phyloP scores from a whole-genome alignment of 23 red algal genomes.

The Gracilaria domingensis region DNA sequence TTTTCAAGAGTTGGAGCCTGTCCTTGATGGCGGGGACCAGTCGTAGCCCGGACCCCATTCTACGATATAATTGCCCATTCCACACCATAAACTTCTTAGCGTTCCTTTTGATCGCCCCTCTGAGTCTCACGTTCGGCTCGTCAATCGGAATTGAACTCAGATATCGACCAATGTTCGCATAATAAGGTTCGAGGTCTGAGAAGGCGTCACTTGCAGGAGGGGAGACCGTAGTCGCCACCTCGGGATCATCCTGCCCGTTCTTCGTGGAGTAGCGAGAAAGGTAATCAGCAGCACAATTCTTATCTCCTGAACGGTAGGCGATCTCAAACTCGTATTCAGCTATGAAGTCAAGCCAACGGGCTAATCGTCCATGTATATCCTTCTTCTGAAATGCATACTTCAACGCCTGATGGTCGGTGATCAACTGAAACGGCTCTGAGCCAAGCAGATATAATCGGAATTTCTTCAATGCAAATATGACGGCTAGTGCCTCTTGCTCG shows the following conservation, averaged over 20 bases:
- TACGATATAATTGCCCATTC: constrained; percentile 3
- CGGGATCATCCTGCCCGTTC: not conserved
- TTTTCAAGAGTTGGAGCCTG: not conserved
- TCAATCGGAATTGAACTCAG: not conserved
- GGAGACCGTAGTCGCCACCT: not conserved
- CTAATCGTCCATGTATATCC: not conserved
- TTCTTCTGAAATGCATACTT: not conserved
- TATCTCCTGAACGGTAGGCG: not conserved
- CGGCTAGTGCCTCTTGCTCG: not conserved
- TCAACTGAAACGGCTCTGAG: not conserved
- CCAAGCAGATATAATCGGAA: not conserved
- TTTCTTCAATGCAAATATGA: not conserved
- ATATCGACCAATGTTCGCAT: not conserved
- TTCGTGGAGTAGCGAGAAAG: not conserved
- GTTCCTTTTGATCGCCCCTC: not conserved
- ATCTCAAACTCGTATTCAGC: not conserved
- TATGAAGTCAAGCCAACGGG: not conserved
- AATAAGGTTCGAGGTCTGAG: not conserved
- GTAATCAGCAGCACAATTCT: not conserved
- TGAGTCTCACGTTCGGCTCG: not conserved
- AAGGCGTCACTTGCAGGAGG: not conserved
- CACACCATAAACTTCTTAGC: constrained; percentile 1
- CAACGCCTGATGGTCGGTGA: not conserved
- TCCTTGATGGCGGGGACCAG: not conserved
- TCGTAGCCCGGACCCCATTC: not conserved